Evolutionary conservation across 2,329 filamentous ascomycete species (phyloP), one percentile per base, ranked within the genome.

Genomic region (Fusarium pseudograminearum): DNA sequence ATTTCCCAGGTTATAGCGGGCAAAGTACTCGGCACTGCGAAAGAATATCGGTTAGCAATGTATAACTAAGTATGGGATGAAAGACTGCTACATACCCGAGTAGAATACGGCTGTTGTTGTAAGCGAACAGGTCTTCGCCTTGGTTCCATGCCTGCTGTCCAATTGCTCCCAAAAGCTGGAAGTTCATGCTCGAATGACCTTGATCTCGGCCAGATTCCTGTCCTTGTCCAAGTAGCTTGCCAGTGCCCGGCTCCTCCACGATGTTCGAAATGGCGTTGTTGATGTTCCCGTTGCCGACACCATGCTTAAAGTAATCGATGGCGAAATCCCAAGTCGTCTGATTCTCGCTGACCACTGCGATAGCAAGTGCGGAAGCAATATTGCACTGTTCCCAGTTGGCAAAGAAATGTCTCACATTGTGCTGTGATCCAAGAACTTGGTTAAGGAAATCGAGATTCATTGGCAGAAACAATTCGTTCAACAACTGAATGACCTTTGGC

Each of bases 161-260:
- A 15, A 70, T 45, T 1, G 16, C 48, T 3, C 58, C 66, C 0
- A 70, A n/a, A 4, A 71, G 38, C 1, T 64, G 51, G 3, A 53
- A 61, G 22, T 65, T 59, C 24, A 71, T 41, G 0, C 50, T 41
- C 0, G 69, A 60, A 41, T 71, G 69, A 0, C 67, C 69, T 16
- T 70, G 69, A 8, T 71, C 69, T 0, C 67, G 64, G 1, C 69
- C 67, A 8, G 67, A 62, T n/a, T 71, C 69, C 22, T 71, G 69
- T 0, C 60, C 57, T 40, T 71, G 64, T 1, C 58, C 67, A 22
- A 71, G 44, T 1, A 16, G 22, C 1, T 46, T 70, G 1, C 57
- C 60, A 0, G 69, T 62, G 5, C 44, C 47, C 1, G 60, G 46
- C 4, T 71, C 63, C 15, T 65, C 4, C 3, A 61, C 53, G 2